Base-by-base conservation (phyloP, 371 early-diverging fungal genomes). In the Mortierella sp. region DNA sequence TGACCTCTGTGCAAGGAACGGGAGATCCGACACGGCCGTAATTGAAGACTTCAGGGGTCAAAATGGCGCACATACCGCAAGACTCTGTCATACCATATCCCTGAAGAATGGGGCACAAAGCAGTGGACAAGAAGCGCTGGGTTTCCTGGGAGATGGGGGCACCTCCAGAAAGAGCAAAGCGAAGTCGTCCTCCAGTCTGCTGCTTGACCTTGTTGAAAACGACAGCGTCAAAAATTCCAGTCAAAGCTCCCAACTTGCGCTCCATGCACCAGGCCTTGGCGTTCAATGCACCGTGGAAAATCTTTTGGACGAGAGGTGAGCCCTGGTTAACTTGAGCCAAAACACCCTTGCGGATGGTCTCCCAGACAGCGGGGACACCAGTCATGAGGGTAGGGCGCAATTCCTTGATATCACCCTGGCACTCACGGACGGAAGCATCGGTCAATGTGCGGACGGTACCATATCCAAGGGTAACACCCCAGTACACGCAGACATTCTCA, bases 321-420 rank as follows among this genome's bases (percentile, higher is more conserved):
- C 89, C 84, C 10, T 81, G 70, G 55, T 88, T 85, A 40, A 96
- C 75, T 66, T 93, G 92, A 56, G 89, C 85, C 13, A 92, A 78
- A 40, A 96, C 90, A 31, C 94, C 95, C 75, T 93, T 95, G 47
- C 96, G 92, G 73, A 98, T 95, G 4, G 93, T 91, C 76, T 96
- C 95, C 95, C 95, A 95, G 3, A 96, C 96, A 47, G 92, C 94
- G 28, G 97, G 95, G n/a, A 98, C 96, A 74, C 96, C 96, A 29
- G 94, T 89, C 89, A 99, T 91, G 58, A 98, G 76, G 2, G 96
- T 95, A 6, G 99, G 99, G 22, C 91, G 86, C 56, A 96, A 88
- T 67, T 95, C 97, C 66, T 92, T 89, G 76, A 98, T 92, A 85
- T 99, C 99, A 32, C 97, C 97, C 65, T 91, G 85, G 86, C 98